Evolutionary conservation across 2,329 filamentous ascomycete genomes (phyloP), one percentile per base, ranked within the genome.

Genomic region (Pseudogymnoascus sp.): DNA sequence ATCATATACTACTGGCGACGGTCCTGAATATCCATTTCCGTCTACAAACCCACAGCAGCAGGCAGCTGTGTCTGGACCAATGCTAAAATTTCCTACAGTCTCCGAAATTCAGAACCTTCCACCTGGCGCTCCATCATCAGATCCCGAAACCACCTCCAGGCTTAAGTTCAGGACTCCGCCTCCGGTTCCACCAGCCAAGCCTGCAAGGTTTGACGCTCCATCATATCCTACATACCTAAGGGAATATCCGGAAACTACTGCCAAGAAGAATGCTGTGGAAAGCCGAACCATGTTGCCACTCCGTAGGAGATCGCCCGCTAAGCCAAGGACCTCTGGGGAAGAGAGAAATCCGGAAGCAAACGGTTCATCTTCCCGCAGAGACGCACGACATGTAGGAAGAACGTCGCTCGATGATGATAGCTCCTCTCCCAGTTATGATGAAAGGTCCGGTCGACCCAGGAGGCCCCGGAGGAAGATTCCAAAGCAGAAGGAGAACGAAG

Each of bases 131-230:
- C 69, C 47, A 68, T 40, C 67, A 37, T 61, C 59, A 59, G 29
- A 70, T 64, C 31, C 70, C 45, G 59, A 66, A 70, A 57, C 73
- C 74, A 63, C 73, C 75, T 18, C 66, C 75, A 60, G 29, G 16
- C 12, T 12, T 34, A 76, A 61, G 36, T 31, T 61, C 5, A 61
- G 59, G n/a, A 39, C 36, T 26, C 34, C 34, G n/a, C 67, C 63
- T 60, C 61, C 68, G 14, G 70, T 71, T 23, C 69, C 69, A 26
- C 69, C 68, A 63, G 60, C 66, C 26, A 60, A 64, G 31, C 54
- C 68, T 16, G 37, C 64, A 71, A 73, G 72, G 62, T 72, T 78
- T 10, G 76, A 79, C 57, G 75, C 77, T 12, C 65, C 73, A 11
- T 70, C 71, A 26, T 75, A 75, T 65, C 73, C 73, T 8, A 71